Evolutionary conservation across 1,139 yeast species (phyloP).

Genomic region (Groenewaldozyma sp.): DNA sequence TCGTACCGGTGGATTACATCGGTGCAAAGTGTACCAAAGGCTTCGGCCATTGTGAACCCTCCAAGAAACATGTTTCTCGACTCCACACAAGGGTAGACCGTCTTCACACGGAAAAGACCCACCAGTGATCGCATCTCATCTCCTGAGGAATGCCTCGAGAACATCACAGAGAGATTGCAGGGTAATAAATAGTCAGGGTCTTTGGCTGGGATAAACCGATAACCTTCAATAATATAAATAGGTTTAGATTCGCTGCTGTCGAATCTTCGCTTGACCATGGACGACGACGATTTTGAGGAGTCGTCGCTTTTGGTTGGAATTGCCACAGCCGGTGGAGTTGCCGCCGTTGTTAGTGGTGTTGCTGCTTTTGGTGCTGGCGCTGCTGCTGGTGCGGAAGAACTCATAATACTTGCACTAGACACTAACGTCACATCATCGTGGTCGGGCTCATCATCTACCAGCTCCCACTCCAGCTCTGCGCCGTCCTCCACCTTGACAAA

Average conservation of each 20-base stretch:
- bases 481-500: slow-evolving; percentile 2
- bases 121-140: slow-evolving; percentile 38
- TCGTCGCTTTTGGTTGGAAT: background rate
- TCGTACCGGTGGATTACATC: background rate
- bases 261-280: background rate
- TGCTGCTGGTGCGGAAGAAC: too few species aligned
- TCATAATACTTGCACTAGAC: too few species aligned
- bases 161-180: slow-evolving; percentile 34
- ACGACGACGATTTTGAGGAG: background rate
- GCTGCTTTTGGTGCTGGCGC: too few species aligned
- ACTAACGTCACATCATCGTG: background rate
- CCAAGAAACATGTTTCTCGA: slow-evolving; percentile 31
- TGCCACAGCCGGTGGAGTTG: too few species aligned
- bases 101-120: slow-evolving; percentile 33
- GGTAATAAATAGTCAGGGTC: slow-evolving; percentile 34
- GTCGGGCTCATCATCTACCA: slow-evolving; percentile 1
- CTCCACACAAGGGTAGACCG: slow-evolving; percentile 41
- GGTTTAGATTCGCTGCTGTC: background rate
- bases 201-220: slow-evolving; percentile 10
- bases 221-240: slow-evolving; percentile 6
- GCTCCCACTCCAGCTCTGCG: slow-evolving; percentile 12
- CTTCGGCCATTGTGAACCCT: slow-evolving; percentile 38
- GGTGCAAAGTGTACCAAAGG: slow-evolving; percentile 38
- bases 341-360: background rate
- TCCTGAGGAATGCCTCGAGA: slow-evolving; percentile 50